Conservation (phyloP, 495 filamentous ascomycete genomes). For the Penicillium roqueforti region DNA sequence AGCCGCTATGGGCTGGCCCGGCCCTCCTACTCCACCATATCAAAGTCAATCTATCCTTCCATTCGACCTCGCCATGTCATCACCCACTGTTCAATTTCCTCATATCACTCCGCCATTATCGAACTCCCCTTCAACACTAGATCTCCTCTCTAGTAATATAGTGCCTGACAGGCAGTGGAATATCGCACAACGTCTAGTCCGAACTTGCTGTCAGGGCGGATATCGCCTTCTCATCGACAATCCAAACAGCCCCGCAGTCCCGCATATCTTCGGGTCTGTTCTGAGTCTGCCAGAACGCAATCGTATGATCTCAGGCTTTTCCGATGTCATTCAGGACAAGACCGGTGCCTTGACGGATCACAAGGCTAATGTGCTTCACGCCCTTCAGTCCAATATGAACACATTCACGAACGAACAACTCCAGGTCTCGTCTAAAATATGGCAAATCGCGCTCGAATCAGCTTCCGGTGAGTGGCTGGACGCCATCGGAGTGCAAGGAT, state of each 20-base stretch:
- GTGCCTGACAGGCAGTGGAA: constrained; percentile 16
- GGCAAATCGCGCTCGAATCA: constrained; percentile 23
- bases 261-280: constrained; percentile 22
- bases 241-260: constrained; percentile 14
- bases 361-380: constrained; percentile 20
- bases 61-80: constrained; percentile 20
- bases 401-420: constrained; percentile 14
- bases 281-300: constrained; percentile 22
- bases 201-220: constrained; percentile 24
- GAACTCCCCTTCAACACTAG: constrained; percentile 10
- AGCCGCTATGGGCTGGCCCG: neutral
- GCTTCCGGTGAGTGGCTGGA: constrained; percentile 25
- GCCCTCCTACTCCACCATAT: constrained; percentile 20
- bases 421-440: constrained; percentile 16
- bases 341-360: constrained; percentile 18
- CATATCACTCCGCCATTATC: constrained; percentile 9
- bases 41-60: constrained; percentile 23
- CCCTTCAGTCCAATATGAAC: constrained; percentile 11
- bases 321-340: constrained; percentile 20
- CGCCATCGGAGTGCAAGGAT: constrained; percentile 28
- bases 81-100: constrained; percentile 13
- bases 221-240: constrained; percentile 23
- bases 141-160: constrained; percentile 5
- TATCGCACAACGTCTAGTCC: constrained; percentile 30
- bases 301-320: constrained; percentile 20